These are phyloP conservation scores for Coemansia sp. DNA, from an alignment of 192 early-diverging fungal species.

Conservation along the genomic window DNA sequence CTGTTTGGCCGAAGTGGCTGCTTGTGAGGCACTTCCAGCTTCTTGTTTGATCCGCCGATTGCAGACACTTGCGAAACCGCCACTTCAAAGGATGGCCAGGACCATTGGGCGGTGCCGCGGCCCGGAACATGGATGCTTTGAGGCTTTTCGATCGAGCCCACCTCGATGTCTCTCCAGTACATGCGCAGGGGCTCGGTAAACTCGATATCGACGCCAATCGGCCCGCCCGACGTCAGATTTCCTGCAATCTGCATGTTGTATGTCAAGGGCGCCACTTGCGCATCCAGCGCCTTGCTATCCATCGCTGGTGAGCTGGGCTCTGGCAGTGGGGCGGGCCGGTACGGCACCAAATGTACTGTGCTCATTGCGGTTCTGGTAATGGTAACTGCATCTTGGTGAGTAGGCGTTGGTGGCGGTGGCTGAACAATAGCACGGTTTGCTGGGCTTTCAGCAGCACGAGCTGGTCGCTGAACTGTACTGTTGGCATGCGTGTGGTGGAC, in stretches of 20 bases:
- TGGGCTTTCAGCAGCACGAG: neutral
- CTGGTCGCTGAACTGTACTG: too few species aligned
- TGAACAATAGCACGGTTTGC: neutral
- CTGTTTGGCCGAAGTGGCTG: neutral
- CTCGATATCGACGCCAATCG: slow-evolving; percentile 43
- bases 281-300: slow-evolving; percentile 18
- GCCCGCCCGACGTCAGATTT: slow-evolving; percentile 38
- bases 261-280: neutral
- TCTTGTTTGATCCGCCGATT: slow-evolving; percentile 4
- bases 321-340: neutral
- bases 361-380: slow-evolving; percentile 9
- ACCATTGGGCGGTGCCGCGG: slow-evolving; percentile 28
- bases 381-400: slow-evolving; percentile 12
- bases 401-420: neutral
- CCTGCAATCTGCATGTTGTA: slow-evolving; percentile 39
- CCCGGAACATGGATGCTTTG: slow-evolving; percentile 28
- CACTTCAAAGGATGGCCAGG: slow-evolving; percentile 37
- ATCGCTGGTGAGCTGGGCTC: neutral
- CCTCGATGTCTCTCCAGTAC: slow-evolving; percentile 34
- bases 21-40: slow-evolving; percentile 4
- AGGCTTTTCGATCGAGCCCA: slow-evolving; percentile 23
- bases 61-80: slow-evolving; percentile 8
- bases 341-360: slow-evolving; percentile 17
- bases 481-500: neutral
- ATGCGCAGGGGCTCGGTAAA: slow-evolving; percentile 43